Conservation (phyloP, 371 early-diverging fungal species). For the Mortierella sp. region DNA sequence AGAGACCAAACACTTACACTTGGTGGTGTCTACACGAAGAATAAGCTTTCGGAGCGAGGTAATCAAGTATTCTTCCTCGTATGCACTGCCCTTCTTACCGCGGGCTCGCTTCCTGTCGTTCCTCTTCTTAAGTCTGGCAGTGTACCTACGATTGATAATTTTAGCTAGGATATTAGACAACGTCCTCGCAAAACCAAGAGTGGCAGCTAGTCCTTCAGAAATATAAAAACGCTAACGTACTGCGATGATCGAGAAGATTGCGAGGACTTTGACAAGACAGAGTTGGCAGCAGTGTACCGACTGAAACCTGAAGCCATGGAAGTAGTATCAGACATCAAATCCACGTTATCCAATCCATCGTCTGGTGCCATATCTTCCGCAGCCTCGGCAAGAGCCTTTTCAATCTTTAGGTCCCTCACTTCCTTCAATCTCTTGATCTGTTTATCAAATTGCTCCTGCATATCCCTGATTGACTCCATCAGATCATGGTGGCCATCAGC, state of each 20-base stretch:
- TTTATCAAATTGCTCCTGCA: conserved; percentile 77
- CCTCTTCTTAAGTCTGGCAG: conserved; percentile 78
- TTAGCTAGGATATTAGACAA: background rate
- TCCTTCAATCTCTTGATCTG: conserved; percentile 71
- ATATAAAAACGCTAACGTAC: conserved; percentile 17
- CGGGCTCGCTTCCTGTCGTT: conserved; percentile 82
- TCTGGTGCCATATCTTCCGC: conserved; percentile 62
- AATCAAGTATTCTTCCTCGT: conserved; percentile 92
- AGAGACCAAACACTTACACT: conserved; percentile 49
- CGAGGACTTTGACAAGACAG: conserved; percentile 68
- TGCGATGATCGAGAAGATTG: conserved; percentile 59
- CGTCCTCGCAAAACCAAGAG: conserved; percentile 1
- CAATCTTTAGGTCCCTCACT: conserved; percentile 56
- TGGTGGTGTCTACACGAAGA: conserved; percentile 51
- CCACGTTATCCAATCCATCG: conserved; percentile 84
- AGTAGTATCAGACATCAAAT: conserved; percentile 93
- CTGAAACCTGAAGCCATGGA: conserved; percentile 92
- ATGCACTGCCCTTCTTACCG: conserved; percentile 90
- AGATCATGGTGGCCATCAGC: conserved; percentile 70
- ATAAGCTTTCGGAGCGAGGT: conserved; percentile 71
- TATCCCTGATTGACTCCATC: conserved; percentile 81
- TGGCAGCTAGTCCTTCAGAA: background rate
- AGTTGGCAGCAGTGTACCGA: conserved; percentile 75
- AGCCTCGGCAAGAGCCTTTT: conserved; percentile 43
- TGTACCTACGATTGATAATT: conserved; percentile 60